Evolutionary conservation across 345 rosid genomes (phyloP), one percentile per base, ranked within the genome.

Genomic region (Limnanthes douglasii): DNA sequence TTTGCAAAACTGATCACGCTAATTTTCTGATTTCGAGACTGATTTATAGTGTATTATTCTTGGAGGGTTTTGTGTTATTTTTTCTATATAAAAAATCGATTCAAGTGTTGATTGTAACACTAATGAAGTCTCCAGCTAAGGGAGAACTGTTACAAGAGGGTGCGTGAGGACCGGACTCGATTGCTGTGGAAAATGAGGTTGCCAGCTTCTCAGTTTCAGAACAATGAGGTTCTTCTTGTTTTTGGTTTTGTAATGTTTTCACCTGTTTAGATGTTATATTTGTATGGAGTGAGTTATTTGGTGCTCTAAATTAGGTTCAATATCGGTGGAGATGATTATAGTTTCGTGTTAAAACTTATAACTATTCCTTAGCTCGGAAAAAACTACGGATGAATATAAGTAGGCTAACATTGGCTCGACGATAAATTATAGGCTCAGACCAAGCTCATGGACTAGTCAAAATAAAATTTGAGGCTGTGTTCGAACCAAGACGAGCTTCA

Each of bases 161-260:
- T 84, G 8, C 70, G 82, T 22, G 82, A 77, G 23, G 93, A 75
- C 19, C 56, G 98, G 45, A 49, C 43, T 13, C 74, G 82, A 25
- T 53, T 90, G 48, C 66, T 84, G 0, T 90, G 98, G 96, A 77
- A 69, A 47, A 48, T 80, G 61, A 79, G 98, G 26, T 37, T 61
- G 37, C 68, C 93, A 18, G 34, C 42, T 46, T 51, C 61, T 35
- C 69, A 68, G 21, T 46, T 64, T 51, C 47, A 51, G 12, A 15
- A 58, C 41, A 39, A 65, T 11, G 53, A 78, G 95, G 97, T 78
- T 16, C 30, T 15, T 6, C 34, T 23, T n/a, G 8, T 57, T 5
- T n/a, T 16, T 45, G 22, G 40, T n/a, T 4, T 5, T 18, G 15
- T 2, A 28, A 15, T 37, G 13, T 11, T 19, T 7, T 31, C 14